A percentile compares a stretch with the other conserved stretches of the same genome.
Conservation (phyloP, 148 eudicot genomes). For the Chenopodium formosanum region DNA sequence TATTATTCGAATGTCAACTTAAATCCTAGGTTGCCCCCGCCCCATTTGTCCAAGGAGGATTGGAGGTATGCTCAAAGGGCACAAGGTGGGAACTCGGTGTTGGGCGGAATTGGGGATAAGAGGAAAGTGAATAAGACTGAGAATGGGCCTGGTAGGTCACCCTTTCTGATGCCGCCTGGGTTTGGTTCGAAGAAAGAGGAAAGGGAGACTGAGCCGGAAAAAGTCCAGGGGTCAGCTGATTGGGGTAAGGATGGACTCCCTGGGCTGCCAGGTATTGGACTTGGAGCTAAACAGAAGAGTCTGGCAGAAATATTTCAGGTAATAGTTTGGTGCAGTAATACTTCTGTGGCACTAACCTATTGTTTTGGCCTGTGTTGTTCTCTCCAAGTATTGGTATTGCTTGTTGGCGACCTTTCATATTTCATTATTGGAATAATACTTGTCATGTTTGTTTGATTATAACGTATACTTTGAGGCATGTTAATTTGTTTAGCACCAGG, state of each 20-base stretch:
- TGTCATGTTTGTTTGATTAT: neutral
- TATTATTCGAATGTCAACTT: constrained; percentile 84
- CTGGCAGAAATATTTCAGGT: constrained; percentile 97
- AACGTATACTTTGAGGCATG: neutral
- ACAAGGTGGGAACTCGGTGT: constrained; percentile 78
- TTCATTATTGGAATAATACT: neutral
- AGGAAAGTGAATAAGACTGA: constrained; percentile 65
- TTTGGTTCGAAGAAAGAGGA: constrained; percentile 79
- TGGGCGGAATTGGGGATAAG: constrained; percentile 89
- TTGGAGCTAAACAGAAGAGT: constrained; percentile 91
- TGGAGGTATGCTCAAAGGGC: constrained; percentile 80
- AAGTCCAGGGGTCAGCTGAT: constrained; percentile 56
- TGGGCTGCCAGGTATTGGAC: constrained; percentile 87
- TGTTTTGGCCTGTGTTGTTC: neutral
- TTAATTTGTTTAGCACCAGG: neutral
- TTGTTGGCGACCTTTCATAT: neutral
- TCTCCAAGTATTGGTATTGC: neutral
- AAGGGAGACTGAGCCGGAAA: constrained; percentile 56
- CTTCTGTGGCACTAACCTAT: neutral
- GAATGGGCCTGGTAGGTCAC: constrained; percentile 56
- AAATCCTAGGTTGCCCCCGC: constrained; percentile 95
- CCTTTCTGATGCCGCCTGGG: constrained; percentile 76
- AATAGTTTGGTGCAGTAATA: neutral
- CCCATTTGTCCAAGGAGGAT: constrained; percentile 82
- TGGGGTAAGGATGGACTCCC: constrained; percentile 97